Base-by-base conservation (phyloP, 164 flowering plant species). In the Aristolochia contorta region DNA sequence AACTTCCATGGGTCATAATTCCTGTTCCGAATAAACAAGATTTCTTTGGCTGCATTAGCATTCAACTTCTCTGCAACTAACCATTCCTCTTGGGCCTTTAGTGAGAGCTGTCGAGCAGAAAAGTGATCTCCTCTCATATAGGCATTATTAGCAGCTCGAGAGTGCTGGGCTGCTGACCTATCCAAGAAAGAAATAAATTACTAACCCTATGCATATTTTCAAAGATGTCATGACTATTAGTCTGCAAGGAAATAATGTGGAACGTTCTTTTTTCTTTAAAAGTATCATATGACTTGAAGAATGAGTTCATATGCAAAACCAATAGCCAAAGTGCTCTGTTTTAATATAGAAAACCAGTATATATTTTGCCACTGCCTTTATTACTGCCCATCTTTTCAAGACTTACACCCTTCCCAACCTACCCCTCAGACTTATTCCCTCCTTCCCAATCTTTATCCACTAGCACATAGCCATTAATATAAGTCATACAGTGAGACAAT, bases 91-190 rank as follows among this genome's bases (percentile, higher is more conserved):
- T 57, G 77, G 47, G 98, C 91, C 74, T 76, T 79, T 18, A 23
- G 49, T 6, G 98, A 86, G 54, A 80, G 82, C 20, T 80, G 79
- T 46, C 74, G 81, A 41, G 98, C 92, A 69, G 84, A 72, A 48
- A 47, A 43, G 72, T 86, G 97, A 71, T 93, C 92, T 12, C 94
- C 90, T 77, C 82, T 78, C 65, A 77, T 30, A 76, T 75, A 93
- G 49, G 96, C 89, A 77, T 79, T 85, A 37, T 67, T 69, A 46
- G 97, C 87, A 33, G 88, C 85, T 61, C 76, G 83, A 9, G 97
- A 86, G 64, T 84, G 96, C 53, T 72, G 87, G 54, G 89, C 69
- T 64, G 98, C 97, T 49, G 78, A 80, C 75, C 98, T 91, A 84
- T 56, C 23, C 12, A 23, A 16, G 2, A 12, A 22, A 22, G 56